These are phyloP conservation scores for Oryza coarctata DNA, from an alignment of 176 grass and related monocot species.

Conservation along the genomic window DNA sequence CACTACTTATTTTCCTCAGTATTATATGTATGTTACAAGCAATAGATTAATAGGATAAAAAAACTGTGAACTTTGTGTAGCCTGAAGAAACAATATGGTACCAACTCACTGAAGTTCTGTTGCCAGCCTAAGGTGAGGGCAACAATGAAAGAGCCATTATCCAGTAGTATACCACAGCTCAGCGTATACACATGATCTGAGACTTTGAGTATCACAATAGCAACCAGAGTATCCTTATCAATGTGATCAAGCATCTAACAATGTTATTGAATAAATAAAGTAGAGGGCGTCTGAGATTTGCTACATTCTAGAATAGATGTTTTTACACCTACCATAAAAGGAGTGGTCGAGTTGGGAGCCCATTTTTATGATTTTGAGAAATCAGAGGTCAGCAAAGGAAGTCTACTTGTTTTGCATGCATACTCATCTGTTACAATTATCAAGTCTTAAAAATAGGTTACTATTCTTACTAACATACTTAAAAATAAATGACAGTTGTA, in stretches of 20 bases:
- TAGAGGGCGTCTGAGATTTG: slow-evolving; percentile 2
- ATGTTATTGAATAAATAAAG: background rate
- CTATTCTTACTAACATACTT: background rate
- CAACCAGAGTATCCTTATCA: background rate
- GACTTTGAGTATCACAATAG: background rate
- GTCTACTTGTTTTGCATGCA: background rate
- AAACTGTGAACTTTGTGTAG: slow-evolving; percentile 12
- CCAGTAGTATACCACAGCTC: background rate
- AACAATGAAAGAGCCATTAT: background rate
- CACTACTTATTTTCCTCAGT: slow-evolving; percentile 4
- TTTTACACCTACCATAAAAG: background rate
- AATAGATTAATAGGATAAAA: background rate
- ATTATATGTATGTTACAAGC: background rate
- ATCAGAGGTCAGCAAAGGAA: background rate
- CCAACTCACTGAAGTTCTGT: slow-evolving; percentile 12
- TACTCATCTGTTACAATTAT: background rate
- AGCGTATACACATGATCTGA: background rate
- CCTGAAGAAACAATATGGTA: slow-evolving; percentile 1
- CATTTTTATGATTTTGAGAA: slow-evolving; percentile 13
- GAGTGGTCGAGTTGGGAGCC: background rate
- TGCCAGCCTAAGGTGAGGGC: background rate
- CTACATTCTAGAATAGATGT: background rate
- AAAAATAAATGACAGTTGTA: background rate
- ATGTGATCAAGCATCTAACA: slow-evolving; percentile 7
- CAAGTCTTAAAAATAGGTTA: background rate